phyloP scores from a whole-genome alignment of 2,329 filamentous ascomycete genomes.

The Fusarium euwallaceae region DNA sequence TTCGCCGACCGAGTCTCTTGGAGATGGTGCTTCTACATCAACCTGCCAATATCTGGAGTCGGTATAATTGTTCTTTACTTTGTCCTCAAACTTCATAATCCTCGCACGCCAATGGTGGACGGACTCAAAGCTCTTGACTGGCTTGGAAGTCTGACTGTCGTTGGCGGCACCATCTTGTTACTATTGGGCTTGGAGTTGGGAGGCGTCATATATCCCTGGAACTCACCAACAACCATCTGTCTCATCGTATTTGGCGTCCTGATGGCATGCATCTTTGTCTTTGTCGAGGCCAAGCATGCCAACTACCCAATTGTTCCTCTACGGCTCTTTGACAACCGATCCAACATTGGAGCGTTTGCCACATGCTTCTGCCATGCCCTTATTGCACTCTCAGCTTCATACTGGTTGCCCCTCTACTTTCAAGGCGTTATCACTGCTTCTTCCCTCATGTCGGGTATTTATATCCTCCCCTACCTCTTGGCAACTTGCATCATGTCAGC shows the following conservation, averaged over 20 bases:
- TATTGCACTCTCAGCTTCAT: conserved; percentile 1
- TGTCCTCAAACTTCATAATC: conserved; percentile 32
- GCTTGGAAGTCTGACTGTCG: conserved; percentile 10
- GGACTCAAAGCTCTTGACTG: conserved; percentile 20
- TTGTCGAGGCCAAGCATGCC: conserved; percentile 2
- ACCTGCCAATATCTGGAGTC: conserved; percentile 44
- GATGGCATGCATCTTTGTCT: conserved; percentile 6
- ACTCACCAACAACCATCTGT: conserved; percentile 11
- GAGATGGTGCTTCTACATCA: conserved; percentile 52
- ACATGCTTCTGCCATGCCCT: conserved; percentile 7
- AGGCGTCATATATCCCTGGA: conserved; percentile 17
- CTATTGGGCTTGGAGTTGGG: conserved; percentile 21
- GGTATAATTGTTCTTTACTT: conserved; percentile 69
- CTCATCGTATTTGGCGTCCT: conserved; percentile 10
- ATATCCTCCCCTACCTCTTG: neutral
- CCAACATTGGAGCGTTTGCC: conserved; percentile 8
- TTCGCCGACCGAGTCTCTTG: conserved; percentile 38
- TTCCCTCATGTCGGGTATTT: neutral
- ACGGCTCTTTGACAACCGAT: neutral
- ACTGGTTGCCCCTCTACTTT: conserved; percentile 20
- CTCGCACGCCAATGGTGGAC: conserved; percentile 3
- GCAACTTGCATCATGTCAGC: neutral
- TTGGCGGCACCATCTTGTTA: conserved; percentile 10
- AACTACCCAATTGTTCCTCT: conserved; percentile 24
- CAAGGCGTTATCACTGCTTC: conserved; percentile 4